These are phyloP conservation scores for Fusarium agapanthi DNA, from an alignment of 2,329 filamentous ascomycete genomes.

Conservation along the genomic window DNA sequence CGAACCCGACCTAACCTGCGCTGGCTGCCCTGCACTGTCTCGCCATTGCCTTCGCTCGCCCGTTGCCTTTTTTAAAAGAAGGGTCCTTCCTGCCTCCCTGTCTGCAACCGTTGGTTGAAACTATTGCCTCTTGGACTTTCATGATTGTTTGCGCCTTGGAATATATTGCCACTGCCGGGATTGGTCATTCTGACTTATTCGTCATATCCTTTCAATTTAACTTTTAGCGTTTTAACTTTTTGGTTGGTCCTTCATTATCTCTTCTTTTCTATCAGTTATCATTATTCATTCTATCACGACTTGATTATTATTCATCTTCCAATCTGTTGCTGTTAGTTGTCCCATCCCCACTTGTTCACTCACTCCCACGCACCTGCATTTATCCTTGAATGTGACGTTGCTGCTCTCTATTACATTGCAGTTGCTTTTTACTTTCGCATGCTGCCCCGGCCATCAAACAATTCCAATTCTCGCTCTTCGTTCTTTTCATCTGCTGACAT, in stretches of 20 bases:
- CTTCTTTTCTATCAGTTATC: background rate
- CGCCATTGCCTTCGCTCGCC: background rate
- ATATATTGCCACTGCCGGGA: slow-evolving; percentile 30
- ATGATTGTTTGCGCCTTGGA: slow-evolving; percentile 33
- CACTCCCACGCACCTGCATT: background rate
- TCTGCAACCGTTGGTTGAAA: slow-evolving; percentile 29
- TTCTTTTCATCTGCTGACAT: slow-evolving; percentile 14
- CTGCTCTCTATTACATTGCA: slow-evolving; percentile 5
- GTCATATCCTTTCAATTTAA: slow-evolving; percentile 28
- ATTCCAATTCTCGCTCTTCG: slow-evolving; percentile 1
- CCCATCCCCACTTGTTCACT: background rate
- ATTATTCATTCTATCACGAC: slow-evolving; percentile 1
- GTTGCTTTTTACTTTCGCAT: slow-evolving; percentile 4
- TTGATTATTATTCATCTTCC: background rate
- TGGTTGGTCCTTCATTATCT: slow-evolving; percentile 9
- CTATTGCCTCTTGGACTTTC: slow-evolving; percentile 26
- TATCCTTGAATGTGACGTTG: slow-evolving; percentile 27
- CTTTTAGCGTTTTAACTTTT: background rate
- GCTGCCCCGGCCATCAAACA: slow-evolving; percentile 7
- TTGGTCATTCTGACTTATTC: slow-evolving; percentile 24
- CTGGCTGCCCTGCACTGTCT: slow-evolving; percentile 15
- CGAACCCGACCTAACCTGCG: slow-evolving; percentile 11
- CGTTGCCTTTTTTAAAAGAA: slow-evolving; percentile 20
- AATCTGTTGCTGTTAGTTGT: slow-evolving; percentile 3
- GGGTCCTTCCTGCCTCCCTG: slow-evolving; percentile 13